A percentile compares a stretch with the other conserved stretches of the same genome.
phyloP scores from a whole-genome alignment of 768 basidiomycete genomes.

The Mycena vulgaris region DNA sequence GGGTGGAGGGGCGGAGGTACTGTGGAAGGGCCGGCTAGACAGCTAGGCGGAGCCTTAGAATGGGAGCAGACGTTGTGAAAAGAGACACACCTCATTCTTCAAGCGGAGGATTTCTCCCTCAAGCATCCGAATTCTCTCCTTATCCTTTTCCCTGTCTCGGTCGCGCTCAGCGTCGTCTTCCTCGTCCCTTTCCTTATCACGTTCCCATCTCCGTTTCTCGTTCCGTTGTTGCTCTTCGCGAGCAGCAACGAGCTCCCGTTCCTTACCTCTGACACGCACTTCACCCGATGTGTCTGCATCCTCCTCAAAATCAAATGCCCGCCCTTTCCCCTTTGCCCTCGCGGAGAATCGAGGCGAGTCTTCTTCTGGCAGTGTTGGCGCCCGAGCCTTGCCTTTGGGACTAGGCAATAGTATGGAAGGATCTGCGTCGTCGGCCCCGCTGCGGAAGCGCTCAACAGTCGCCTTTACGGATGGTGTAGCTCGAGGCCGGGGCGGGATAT shows the following conservation, averaged over 20 bases:
- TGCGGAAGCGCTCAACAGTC: conserved; percentile 65
- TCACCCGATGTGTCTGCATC: conserved; percentile 60
- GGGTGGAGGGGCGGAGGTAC: conserved; percentile 40
- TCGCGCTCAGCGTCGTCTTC: conserved; percentile 48
- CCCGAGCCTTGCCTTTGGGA: conserved; percentile 43
- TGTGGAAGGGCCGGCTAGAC: conserved; percentile 53
- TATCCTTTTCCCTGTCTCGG: conserved; percentile 68
- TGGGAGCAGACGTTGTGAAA: conserved; percentile 6
- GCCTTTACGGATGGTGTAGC: conserved; percentile 61
- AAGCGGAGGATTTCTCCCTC: conserved; percentile 77
- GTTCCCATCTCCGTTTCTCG: conserved; percentile 55
- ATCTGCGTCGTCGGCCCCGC: conserved; percentile 63
- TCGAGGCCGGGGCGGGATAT: conserved; percentile 46
- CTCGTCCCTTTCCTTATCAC: conserved; percentile 50
- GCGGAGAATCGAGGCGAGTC: conserved; percentile 27
- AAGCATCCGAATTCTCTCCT: conserved; percentile 72
- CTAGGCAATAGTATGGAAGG: conserved; percentile 69
- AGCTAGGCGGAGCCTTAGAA: conserved; percentile 54
- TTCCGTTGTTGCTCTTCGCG: conserved; percentile 65
- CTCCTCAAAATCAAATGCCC: conserved; percentile 46
- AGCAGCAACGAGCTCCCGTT: conserved; percentile 73
- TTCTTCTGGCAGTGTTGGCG: conserved; percentile 29
- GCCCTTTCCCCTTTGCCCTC: conserved; percentile 63
- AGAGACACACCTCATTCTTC: conserved; percentile 66
- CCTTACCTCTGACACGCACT: conserved; percentile 69